Base-by-base conservation (phyloP, 1,139 yeast species). In the Candida smagusa region DNA sequence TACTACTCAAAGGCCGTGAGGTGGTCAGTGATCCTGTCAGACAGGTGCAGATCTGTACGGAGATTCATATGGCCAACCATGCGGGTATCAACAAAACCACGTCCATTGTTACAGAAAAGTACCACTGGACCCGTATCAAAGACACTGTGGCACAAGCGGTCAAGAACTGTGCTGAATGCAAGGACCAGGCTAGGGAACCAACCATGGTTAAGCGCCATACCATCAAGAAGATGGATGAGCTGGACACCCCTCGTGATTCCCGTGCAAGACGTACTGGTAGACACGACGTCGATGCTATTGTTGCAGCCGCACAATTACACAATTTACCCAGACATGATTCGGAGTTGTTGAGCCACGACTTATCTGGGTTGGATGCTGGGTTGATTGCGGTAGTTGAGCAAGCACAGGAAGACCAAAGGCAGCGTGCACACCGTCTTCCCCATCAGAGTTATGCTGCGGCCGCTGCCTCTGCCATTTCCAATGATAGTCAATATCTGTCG, bases 21-120 rank as follows among this genome's bases (percentile, higher is more conserved):
- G 97, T 92, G 7, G 74, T 92, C 2, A 70, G 84, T 29, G 92
- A 85, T 45, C 84, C 86, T 0, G 78, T 72, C 2, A 74, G 80
- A 39, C 97, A 90, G 61, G 58, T 84, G 34, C 81, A 79, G 45
- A 81, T 90, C 26, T 87, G 92, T 33, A 72, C 79, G n/a, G 83
- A 79, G 35, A 61, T 78, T 11, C 97, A 90, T 56, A 55, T 73
- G 46, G 65, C 76, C 12, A 75, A 75, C 39, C 97, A 89, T 55
- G 84, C 84, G 5, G 97, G 97, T n/a, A 88, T 92, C 43, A 92
- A 92, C 60, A 85, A 83, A 52, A 83, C 95, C 1, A 89, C 97
- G 0, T 68, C 92, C 0, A 65, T 74, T 27, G 79, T 92, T 13
- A 77, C 94, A 1, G 94, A 85, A 46, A 76, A 77, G 48, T 92